Evolutionary conservation across 2,329 filamentous ascomycete species (phyloP).

Genomic region (Colletotrichum sojae): DNA sequence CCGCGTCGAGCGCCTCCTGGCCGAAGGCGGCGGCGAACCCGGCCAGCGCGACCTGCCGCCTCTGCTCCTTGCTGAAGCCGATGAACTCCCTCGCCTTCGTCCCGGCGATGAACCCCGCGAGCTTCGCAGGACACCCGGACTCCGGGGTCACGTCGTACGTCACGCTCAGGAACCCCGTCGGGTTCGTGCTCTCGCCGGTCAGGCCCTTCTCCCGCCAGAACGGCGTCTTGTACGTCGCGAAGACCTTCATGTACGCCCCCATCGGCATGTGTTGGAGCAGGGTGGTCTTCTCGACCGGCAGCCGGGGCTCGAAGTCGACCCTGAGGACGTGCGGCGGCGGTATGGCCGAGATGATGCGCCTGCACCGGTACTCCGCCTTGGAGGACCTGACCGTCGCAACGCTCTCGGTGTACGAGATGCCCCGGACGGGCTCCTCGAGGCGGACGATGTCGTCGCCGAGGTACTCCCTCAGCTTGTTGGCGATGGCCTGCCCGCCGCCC

Average conservation of each 20-base stretch:
- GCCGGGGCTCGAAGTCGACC: constrained; percentile 36
- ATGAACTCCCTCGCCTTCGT: constrained; percentile 36
- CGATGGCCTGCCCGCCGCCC: constrained; percentile 38
- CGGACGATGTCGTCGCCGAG: constrained; percentile 32
- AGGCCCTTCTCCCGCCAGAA: constrained; percentile 40
- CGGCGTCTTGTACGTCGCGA: constrained; percentile 37
- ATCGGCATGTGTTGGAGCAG: constrained; percentile 40
- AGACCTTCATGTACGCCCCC: constrained; percentile 36
- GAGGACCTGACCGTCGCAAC: constrained; percentile 19
- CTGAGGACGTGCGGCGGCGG: constrained; percentile 36
- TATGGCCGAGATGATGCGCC: constrained; percentile 35
- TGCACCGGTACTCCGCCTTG: constrained; percentile 12
- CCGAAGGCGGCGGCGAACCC: constrained; percentile 39
- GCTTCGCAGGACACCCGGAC: constrained; percentile 19
- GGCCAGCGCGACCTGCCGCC: constrained; percentile 36
- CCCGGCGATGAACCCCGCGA: constrained; percentile 38
- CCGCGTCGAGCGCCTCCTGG: constrained; percentile 39
- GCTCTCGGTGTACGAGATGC: constrained; percentile 27
- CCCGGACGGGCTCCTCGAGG: constrained; percentile 32
- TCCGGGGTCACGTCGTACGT: constrained; percentile 32
- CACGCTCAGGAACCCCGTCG: constrained; percentile 24
- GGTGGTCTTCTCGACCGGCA: constrained; percentile 32
- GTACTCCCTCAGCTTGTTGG: constrained; percentile 29
- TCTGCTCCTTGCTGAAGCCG: constrained; percentile 32
- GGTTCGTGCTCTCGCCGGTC: constrained; percentile 36